Percentiles rank a stretch among this genome's conserved stretches.
These are phyloP conservation scores for Diutina mesorugosa DNA, from an alignment of 1,139 yeast genomes.

Conservation along the genomic window DNA sequence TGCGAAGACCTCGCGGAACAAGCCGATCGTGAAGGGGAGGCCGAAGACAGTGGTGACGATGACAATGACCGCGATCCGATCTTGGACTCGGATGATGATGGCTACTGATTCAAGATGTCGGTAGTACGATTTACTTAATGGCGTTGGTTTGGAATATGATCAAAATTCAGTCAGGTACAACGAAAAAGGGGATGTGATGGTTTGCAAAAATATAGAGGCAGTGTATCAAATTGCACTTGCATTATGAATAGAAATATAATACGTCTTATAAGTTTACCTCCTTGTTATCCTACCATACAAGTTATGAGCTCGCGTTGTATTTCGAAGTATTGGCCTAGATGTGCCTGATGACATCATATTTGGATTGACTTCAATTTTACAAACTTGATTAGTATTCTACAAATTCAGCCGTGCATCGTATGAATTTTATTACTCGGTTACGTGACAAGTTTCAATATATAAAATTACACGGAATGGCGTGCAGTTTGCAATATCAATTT, in stretches of 20 bases:
- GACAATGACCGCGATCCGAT: conserved; percentile 7
- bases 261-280: background rate
- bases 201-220: background rate
- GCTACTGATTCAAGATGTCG: background rate
- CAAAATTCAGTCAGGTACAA: background rate
- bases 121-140: background rate
- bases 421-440: background rate
- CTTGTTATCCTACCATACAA: too few relatives aligned
- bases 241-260: too few relatives aligned
- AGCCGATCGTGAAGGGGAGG: conserved; percentile 10
- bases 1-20: conserved; percentile 90
- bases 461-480: background rate
- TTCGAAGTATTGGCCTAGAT: background rate
- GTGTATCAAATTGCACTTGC: background rate
- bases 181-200: background rate
- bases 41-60: conserved; percentile 11
- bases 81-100: background rate
- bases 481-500: background rate
- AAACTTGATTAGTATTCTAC: background rate
- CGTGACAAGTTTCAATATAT: background rate
- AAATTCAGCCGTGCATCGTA: background rate
- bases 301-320: too few relatives aligned
- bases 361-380: background rate
- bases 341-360: background rate
- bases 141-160: background rate